phyloP scores from a whole-genome alignment of 805 yeast species.

The Yarrowia porcina region DNA sequence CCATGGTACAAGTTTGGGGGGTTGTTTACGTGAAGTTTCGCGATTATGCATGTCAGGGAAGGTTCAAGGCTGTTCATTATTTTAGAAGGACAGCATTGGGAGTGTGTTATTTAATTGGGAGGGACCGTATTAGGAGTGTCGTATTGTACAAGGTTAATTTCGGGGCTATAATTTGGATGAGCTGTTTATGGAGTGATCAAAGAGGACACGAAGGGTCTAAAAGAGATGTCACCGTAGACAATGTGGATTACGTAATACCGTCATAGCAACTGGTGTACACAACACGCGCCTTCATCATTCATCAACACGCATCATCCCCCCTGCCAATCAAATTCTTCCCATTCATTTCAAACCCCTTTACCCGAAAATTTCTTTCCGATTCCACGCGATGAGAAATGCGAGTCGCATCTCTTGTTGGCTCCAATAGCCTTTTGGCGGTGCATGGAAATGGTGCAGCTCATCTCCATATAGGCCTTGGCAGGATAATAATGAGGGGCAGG shows the following conservation, averaged over 20 bases:
- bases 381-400: background rate
- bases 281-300: too few species aligned
- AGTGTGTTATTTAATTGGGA: background rate
- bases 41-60: background rate
- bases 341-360: background rate
- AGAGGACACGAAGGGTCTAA: background rate
- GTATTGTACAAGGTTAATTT: background rate
- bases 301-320: too few species aligned
- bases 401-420: background rate
- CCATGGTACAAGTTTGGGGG: conserved; percentile 28
- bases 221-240: too few species aligned
- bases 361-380: background rate
- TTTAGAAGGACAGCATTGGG: background rate
- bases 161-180: too few species aligned
- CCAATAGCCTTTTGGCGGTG: background rate
- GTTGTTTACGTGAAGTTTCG: background rate
- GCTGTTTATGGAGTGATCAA: too few species aligned
- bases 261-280: too few species aligned
- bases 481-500: background rate
- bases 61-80: background rate
- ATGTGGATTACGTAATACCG: too few species aligned
- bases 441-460: background rate
- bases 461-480: background rate
- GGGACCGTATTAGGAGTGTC: background rate
- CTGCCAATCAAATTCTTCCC: background rate